Evolutionary conservation across 352 stramenopile species (phyloP).

Genomic region (Pythium oligandrum): DNA sequence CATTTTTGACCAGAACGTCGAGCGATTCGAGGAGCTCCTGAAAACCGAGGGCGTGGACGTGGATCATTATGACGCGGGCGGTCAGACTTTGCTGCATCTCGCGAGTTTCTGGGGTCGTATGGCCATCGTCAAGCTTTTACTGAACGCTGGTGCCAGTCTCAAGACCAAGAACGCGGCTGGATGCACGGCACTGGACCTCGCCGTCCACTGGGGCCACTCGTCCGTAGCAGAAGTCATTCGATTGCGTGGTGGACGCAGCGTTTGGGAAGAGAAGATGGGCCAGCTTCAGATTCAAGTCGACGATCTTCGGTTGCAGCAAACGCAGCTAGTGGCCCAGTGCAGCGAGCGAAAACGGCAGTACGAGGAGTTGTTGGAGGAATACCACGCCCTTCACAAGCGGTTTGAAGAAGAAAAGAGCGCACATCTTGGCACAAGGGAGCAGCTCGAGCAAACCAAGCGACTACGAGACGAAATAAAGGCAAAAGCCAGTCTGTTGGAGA

Average conservation of each 20-base stretch:
- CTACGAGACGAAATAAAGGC: conserved; percentile 7
- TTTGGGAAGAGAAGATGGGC: conserved; percentile 75
- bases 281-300: conserved; percentile 60
- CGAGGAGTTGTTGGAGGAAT: conserved; percentile 23
- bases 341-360: conserved; percentile 21
- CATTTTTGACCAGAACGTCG: conserved; percentile 63
- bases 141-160: conserved; percentile 51
- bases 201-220: conserved; percentile 73
- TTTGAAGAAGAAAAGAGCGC: conserved; percentile 48
- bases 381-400: conserved; percentile 27
- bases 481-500: conserved; percentile 9
- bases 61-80: conserved; percentile 67
- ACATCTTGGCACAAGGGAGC: conserved; percentile 9
- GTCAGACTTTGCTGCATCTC: conserved; percentile 69
- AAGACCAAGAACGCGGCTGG: conserved; percentile 70
- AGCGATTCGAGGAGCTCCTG: conserved; percentile 41
- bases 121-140: conserved; percentile 52
- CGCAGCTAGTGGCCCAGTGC: conserved; percentile 21
- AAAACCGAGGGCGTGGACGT: conserved; percentile 35
- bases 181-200: conserved; percentile 64
- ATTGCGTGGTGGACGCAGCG: conserved; percentile 49
- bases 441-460: conserved; percentile 3
- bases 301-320: conserved; percentile 37
- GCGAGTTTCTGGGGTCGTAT: conserved; percentile 73
- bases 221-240: conserved; percentile 64